These are phyloP conservation scores for Patellifolia procumbens DNA, from an alignment of 179 eudicot genomes.

Conservation along the genomic window DNA sequence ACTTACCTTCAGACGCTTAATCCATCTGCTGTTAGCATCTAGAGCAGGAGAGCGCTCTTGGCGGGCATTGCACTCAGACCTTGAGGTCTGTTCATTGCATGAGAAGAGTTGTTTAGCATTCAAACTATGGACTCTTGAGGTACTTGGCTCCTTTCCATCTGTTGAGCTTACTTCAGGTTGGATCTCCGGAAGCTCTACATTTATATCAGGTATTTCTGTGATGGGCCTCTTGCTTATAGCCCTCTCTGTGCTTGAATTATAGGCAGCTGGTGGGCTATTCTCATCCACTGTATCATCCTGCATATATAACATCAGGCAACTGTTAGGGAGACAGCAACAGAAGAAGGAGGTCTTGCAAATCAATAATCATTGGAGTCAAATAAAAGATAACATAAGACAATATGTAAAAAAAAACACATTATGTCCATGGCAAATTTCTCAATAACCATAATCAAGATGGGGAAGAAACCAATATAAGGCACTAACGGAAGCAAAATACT, in stretches of 20 bases:
- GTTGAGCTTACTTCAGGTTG: conserved; percentile 42
- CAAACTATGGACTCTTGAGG: conserved; percentile 71
- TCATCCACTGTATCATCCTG: conserved; percentile 38
- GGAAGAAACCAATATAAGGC: too few species aligned
- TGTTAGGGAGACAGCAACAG: too few species aligned
- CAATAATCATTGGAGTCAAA: too few species aligned
- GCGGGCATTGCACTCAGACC: conserved; percentile 16
- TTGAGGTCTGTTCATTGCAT: conserved; percentile 35
- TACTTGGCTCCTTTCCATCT: conserved; percentile 43
- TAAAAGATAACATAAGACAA: too few species aligned
- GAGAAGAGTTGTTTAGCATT: conserved; percentile 54
- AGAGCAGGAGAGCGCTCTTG: conserved; percentile 18
- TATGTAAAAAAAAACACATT: too few species aligned
- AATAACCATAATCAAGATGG: too few species aligned
- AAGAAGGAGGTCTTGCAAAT: too few species aligned
- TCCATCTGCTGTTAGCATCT: conserved; percentile 57
- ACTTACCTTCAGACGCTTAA: conserved; percentile 65
- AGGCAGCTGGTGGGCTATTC: conserved; percentile 16
- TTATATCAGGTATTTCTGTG: conserved; percentile 42
- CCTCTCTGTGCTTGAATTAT: conserved; percentile 34
- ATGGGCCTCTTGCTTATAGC: conserved; percentile 28
- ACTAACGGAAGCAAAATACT: too few species aligned
- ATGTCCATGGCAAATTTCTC: too few species aligned
- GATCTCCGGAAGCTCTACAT: conserved; percentile 43
- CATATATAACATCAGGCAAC: conserved; percentile 12